phyloP scores from a whole-genome alignment of 2,329 filamentous ascomycete genomes.

The Phymatotrichopsis omnivora region DNA sequence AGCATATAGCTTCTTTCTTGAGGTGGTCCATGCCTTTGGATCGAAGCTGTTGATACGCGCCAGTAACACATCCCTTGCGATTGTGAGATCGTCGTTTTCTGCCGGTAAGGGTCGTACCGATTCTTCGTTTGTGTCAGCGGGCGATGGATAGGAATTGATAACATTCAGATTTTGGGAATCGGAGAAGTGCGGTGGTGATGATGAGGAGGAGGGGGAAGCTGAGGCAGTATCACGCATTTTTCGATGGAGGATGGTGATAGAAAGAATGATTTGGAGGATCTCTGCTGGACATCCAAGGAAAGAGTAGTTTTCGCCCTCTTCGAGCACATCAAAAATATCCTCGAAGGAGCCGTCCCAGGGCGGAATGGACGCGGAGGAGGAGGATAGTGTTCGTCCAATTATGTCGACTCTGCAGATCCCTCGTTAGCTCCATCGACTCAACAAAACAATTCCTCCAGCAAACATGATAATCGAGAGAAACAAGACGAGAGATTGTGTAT shows the following conservation, averaged over 20 bases:
- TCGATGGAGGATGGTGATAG: slow-evolving; percentile 19
- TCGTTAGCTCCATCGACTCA: too few relatives aligned
- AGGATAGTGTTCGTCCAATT: slow-evolving; percentile 25
- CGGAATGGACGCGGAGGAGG: slow-evolving; percentile 10
- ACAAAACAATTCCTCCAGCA: too few relatives aligned
- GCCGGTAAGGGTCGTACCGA: too few relatives aligned
- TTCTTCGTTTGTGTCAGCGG: too few relatives aligned
- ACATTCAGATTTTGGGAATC: background rate
- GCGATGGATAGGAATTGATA: too few relatives aligned
- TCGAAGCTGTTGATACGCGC: slow-evolving; percentile 16
- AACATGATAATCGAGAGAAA: too few relatives aligned
- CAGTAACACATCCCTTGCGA: slow-evolving; percentile 10
- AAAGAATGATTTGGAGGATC: slow-evolving; percentile 23
- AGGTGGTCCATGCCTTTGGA: slow-evolving; percentile 15
- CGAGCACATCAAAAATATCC: slow-evolving; percentile 19
- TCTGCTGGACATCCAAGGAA: slow-evolving; percentile 27
- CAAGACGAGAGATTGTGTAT: too few relatives aligned
- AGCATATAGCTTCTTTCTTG: slow-evolving; percentile 8
- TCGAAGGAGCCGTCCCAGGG: slow-evolving; percentile 19
- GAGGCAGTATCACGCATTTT: background rate
- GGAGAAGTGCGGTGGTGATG: background rate
- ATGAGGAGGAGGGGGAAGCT: background rate
- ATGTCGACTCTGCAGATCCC: slow-evolving; percentile 22
- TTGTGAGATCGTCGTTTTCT: too few relatives aligned
- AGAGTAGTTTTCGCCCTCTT: slow-evolving; percentile 24